Percentiles rank a stretch among this genome's conserved stretches.
phyloP scores from a whole-genome alignment of 2,329 filamentous ascomycete species.

The Thielaviopsis punctulata region DNA sequence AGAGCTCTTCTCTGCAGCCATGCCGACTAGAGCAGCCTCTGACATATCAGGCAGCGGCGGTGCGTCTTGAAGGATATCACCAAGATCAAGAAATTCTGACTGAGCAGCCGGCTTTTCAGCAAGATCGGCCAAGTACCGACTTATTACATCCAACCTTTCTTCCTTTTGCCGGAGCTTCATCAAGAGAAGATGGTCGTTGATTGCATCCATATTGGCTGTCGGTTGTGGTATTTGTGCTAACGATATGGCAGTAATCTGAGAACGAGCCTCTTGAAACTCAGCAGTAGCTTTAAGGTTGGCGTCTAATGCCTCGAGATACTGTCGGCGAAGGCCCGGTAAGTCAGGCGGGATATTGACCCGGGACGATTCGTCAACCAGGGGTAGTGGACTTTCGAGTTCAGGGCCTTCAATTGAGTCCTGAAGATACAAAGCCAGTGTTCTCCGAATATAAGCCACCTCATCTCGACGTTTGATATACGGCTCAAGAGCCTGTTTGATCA shows the following conservation, averaged over 20 bases:
- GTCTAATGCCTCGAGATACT: conserved; percentile 37
- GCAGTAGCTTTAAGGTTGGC: conserved; percentile 33
- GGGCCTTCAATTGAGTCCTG: conserved; percentile 14
- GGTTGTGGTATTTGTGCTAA: not conserved
- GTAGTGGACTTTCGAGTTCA: conserved; percentile 6
- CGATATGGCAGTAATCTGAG: not conserved
- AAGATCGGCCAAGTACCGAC: conserved; percentile 33
- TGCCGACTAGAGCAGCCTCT: conserved; percentile 31
- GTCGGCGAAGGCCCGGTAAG: conserved; percentile 30
- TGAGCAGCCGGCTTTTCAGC: conserved; percentile 33
- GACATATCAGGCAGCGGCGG: conserved; percentile 33
- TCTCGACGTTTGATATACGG: conserved; percentile 40
- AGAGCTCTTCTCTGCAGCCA: conserved; percentile 25
- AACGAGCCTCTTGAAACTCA: conserved; percentile 25
- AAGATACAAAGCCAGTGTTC: conserved; percentile 36
- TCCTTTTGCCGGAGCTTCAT: conserved; percentile 35
- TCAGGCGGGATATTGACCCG: conserved; percentile 17
- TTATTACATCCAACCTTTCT: conserved; percentile 31
- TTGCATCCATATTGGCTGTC: not conserved
- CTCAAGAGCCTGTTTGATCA: conserved; percentile 20
- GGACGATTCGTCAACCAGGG: conserved; percentile 11
- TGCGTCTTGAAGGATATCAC: conserved; percentile 28
- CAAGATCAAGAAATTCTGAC: conserved; percentile 31
- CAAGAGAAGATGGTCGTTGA: conserved; percentile 35
- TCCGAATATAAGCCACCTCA: conserved; percentile 38